Evolutionary conservation across 2,329 filamentous ascomycete genomes (phyloP), one percentile per base, ranked within the genome.

Genomic region (Paracoccidioides lutzii): DNA sequence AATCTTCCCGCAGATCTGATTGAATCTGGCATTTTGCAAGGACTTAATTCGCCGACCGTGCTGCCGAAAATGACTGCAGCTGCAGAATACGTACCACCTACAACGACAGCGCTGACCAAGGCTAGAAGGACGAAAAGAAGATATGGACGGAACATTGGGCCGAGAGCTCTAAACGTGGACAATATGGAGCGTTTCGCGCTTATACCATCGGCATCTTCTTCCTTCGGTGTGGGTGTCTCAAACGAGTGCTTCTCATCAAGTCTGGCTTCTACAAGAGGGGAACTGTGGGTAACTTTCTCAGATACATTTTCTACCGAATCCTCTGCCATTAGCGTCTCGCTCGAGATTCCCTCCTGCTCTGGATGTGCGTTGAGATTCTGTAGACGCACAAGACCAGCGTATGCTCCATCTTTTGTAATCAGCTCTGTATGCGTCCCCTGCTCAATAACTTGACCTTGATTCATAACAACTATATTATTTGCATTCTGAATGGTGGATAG

Each of bases 41-140:
- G 75, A 56, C 75, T 81, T 41, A 84, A 68, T 42, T 68, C 75
- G n/a, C 78, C 77, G 46, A 84, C 75, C 1, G 78, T 79, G 63
- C 81, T 77, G 48, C 81, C 81, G 57, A 84, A 83, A 43, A 84
- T 78, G 4, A 82, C 69, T 15, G 78, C 81, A 50, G 78, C 75
- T 0, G 74, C 79, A 15, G 78, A 78, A 64, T 80, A 83, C 0
- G 80, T 77, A 10, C 75, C 76, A 6, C 80, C 81, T 4, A 82
- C 78, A 41, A 82, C 68, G 48, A 72, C 67, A 0, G 79, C 73
- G 4, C 74, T 75, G 7, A 78, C 67, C 10, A 82, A 69, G 0
- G 77, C 80, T 7, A 78, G 46, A 1, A 76, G 54, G 0, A 82
- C 65, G 5, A 73, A 64, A 0, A 76, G 63, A 0, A 73, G 57